Evolutionary conservation across 2,329 filamentous ascomycete species (phyloP).

Genomic region (Mariannaea elegans): DNA sequence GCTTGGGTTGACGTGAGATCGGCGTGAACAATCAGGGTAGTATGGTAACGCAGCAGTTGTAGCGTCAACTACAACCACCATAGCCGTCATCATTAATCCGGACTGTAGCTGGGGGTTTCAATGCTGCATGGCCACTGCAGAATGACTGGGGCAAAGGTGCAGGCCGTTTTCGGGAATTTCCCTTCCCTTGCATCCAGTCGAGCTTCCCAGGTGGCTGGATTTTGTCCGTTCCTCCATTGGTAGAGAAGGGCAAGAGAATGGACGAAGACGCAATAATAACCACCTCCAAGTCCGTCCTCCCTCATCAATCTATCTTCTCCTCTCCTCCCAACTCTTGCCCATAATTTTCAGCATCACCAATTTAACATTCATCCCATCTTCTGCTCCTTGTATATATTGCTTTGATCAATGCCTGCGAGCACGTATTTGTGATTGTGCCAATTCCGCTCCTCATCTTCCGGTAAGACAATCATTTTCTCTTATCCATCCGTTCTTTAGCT

Average conservation of each 20-base stretch:
- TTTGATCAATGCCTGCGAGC: background rate
- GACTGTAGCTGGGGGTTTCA: no score
- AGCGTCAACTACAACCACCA: background rate
- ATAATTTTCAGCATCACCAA: background rate
- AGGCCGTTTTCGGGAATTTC: background rate
- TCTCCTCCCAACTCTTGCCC: background rate
- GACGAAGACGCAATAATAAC: background rate
- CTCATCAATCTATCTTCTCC: background rate
- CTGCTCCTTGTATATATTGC: constrained; percentile 5
- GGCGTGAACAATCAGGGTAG: no score
- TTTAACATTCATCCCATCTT: background rate
- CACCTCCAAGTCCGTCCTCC: background rate
- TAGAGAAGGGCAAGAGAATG: background rate
- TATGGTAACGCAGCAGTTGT: no score
- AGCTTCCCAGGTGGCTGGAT: constrained; percentile 7
- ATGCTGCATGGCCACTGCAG: no score
- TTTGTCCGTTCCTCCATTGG: no score
- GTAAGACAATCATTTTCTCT: background rate
- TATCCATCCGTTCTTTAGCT: background rate
- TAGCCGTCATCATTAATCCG: background rate
- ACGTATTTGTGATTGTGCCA: background rate
- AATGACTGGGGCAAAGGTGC: no score
- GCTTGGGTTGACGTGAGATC: no score
- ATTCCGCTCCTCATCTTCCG: background rate
- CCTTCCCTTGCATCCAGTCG: constrained; percentile 1